Evolutionary conservation across 108 stramenopile species (phyloP).

Genomic region (Phaeodactylum tricornutum): DNA sequence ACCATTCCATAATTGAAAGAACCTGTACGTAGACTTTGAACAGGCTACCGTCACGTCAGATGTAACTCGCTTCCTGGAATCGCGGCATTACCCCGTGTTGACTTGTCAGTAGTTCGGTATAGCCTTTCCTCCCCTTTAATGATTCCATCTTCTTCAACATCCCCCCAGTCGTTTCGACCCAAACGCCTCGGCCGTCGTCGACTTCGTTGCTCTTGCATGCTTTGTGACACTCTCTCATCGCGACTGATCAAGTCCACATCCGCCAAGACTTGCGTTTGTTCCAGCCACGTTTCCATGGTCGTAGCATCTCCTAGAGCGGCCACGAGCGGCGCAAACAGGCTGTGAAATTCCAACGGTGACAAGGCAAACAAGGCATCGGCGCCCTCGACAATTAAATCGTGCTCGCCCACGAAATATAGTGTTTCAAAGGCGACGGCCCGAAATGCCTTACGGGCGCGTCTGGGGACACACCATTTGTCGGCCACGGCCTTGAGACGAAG

Average conservation of each 20-base stretch:
- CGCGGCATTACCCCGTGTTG: too few species aligned
- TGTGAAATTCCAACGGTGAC: slow-evolving; percentile 64
- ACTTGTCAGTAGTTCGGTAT: too few species aligned
- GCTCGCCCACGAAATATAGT: slow-evolving; percentile 77
- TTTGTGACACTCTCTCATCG: too few species aligned
- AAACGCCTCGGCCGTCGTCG: too few species aligned
- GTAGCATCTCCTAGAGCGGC: slow-evolving; percentile 78
- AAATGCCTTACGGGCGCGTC: slow-evolving; percentile 71
- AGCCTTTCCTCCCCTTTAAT: too few species aligned
- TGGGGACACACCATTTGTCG: slow-evolving; percentile 78
- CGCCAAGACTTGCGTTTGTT: slow-evolving; percentile 55
- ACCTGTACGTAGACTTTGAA: too few species aligned
- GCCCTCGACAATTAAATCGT: slow-evolving; percentile 59
- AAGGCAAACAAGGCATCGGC: slow-evolving; percentile 63
- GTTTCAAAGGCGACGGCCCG: slow-evolving; percentile 68
- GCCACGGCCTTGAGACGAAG: slow-evolving; percentile 40
- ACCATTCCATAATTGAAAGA: too few species aligned
- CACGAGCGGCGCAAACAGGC: slow-evolving; percentile 64
- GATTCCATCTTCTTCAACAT: too few species aligned
- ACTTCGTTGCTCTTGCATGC: too few species aligned
- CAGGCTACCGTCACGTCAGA: too few species aligned
- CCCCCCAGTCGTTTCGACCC: too few species aligned
- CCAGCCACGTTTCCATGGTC: slow-evolving; percentile 74
- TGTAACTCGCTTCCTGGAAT: too few species aligned
- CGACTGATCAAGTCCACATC: slow-evolving; percentile 68